Evolutionary conservation across 108 stramenopile species (phyloP).

Genomic region (Cyclotella cryptica): DNA sequence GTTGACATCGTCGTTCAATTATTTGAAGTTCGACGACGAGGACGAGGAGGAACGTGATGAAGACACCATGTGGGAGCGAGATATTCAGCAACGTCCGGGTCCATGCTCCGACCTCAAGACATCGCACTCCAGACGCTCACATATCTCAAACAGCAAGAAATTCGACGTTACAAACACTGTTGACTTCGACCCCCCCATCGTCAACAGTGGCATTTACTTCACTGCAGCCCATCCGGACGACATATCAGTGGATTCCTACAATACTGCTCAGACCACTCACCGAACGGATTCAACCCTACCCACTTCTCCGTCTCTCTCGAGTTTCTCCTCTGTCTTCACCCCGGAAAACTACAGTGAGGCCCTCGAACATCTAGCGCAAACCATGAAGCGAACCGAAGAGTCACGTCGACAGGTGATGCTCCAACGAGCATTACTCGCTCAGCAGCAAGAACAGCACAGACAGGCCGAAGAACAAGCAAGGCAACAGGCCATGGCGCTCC

Average conservation of each 20-base stretch:
- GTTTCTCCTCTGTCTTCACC: constrained; percentile 7
- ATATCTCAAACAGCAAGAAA: neutral
- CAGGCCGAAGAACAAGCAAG: neutral
- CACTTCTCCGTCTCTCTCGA: neutral
- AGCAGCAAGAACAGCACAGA: neutral
- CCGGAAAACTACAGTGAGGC: constrained; percentile 33
- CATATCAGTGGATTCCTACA: neutral
- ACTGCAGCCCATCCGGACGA: neutral
- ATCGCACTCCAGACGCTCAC: neutral
- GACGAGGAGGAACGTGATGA: neutral
- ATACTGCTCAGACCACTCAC: neutral
- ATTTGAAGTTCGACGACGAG: neutral
- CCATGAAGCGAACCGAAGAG: constrained; percentile 50
- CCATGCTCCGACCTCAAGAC: neutral
- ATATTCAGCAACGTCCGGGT: neutral
- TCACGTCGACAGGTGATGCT: constrained; percentile 42
- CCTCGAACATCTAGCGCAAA: constrained; percentile 39
- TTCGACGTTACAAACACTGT: neutral
- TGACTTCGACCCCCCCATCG: neutral
- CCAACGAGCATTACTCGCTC: constrained; percentile 16
- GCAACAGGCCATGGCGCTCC: constrained; percentile 2
- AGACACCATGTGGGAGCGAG: neutral
- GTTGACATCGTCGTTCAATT: constrained; percentile 1
- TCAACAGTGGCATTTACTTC: neutral
- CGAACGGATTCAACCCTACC: neutral